Conservation (phyloP, 306 rosid genomes). For the Prunus mume region DNA sequence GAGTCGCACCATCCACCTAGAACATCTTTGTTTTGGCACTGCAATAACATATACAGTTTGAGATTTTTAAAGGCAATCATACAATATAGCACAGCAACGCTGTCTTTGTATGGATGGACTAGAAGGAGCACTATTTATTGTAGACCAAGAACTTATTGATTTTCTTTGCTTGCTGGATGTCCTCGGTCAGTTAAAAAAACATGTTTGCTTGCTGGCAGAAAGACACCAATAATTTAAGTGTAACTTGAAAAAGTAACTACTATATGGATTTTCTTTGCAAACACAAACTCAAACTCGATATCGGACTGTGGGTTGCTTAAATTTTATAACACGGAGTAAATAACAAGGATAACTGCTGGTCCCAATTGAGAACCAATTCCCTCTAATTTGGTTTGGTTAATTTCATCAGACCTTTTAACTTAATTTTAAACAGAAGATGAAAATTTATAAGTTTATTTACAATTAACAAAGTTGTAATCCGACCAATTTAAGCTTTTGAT, state of each 20-base stretch:
- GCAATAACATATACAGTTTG: constrained; percentile 28
- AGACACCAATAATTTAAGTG: not conserved
- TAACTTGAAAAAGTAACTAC: not conserved
- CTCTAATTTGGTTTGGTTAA: not conserved
- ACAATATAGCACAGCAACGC: not conserved
- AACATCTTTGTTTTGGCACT: constrained; percentile 73
- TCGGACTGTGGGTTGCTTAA: not conserved
- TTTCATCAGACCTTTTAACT: not conserved
- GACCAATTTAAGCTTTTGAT: not conserved
- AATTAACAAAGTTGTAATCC: not conserved
- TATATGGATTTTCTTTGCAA: not conserved
- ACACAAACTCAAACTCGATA: not conserved
- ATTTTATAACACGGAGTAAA: not conserved
- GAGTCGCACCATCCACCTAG: constrained; percentile 93
- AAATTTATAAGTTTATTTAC: not conserved
- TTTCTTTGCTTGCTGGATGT: not conserved
- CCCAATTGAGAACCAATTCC: not conserved
- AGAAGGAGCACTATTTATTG: not conserved
- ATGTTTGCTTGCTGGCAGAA: not conserved
- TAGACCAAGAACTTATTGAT: not conserved
- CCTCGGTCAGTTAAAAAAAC: not conserved
- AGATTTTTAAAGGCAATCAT: constrained; percentile 13
- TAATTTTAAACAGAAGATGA: not conserved
- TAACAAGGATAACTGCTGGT: not conserved
- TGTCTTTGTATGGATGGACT: constrained; percentile 9